These are phyloP conservation scores for Solanum verrucosum DNA, from an alignment of 257 asterid genomes.

Conservation along the genomic window DNA sequence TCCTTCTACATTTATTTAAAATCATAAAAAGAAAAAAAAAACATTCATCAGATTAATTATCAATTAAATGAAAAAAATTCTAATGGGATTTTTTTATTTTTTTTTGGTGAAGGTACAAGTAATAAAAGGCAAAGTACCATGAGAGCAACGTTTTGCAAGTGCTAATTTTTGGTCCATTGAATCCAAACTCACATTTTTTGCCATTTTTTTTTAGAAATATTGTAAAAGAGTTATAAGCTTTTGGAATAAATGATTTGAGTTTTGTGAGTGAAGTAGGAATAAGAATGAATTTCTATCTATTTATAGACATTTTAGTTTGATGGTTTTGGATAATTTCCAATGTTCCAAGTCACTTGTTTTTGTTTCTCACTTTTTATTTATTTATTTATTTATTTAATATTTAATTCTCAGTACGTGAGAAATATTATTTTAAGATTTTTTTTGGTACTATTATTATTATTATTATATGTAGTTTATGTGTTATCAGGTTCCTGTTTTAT, in stretches of 20 bases:
- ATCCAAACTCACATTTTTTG: slow-evolving; percentile 26
- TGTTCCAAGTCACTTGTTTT: slow-evolving; percentile 2
- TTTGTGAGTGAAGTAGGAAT: background rate
- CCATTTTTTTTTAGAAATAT: slow-evolving; percentile 13
- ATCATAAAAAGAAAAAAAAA: background rate
- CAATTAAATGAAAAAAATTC: background rate
- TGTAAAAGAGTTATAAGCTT: background rate
- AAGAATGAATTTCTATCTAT: background rate
- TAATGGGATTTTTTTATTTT: no score
- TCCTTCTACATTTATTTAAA: slow-evolving; percentile 43
- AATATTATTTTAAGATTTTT: background rate
- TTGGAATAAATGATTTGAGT: background rate
- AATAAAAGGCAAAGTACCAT: slow-evolving; percentile 23
- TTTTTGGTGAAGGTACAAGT: no score
- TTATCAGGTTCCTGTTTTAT: background rate
- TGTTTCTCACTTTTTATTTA: background rate
- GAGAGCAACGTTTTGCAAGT: slow-evolving; percentile 73
- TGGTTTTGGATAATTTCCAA: slow-evolving; percentile 24
- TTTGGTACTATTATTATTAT: background rate
- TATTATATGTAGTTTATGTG: background rate
- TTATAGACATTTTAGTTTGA: slow-evolving; percentile 18
- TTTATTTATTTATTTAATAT: background rate
- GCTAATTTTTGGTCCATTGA: slow-evolving; percentile 59
- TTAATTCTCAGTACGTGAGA: background rate
- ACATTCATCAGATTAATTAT: background rate